These are phyloP conservation scores for Lablab purpureus DNA, from an alignment of 306 rosid species.

Conservation along the genomic window DNA sequence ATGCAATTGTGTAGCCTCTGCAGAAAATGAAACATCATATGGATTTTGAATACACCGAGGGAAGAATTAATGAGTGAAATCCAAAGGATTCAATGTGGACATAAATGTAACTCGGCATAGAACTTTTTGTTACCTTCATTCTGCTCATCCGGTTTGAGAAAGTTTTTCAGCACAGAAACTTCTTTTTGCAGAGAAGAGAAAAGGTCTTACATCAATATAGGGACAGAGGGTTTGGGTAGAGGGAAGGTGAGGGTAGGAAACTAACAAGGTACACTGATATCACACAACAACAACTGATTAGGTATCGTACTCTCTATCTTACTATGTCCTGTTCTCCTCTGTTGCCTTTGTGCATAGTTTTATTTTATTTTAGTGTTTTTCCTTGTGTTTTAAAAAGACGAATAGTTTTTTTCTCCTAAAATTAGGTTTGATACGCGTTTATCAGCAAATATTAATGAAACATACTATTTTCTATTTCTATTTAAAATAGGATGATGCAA, in stretches of 20 bases:
- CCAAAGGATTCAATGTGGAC: not conserved
- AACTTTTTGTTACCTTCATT: conserved; percentile 51
- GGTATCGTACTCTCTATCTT: not conserved
- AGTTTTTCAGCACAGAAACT: not conserved
- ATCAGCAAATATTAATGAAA: too few species aligned
- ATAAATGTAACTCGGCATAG: not conserved
- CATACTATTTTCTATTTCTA: too few species aligned
- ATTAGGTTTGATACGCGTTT: not conserved
- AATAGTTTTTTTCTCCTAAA: not conserved
- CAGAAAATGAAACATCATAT: conserved; percentile 27
- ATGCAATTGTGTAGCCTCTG: conserved; percentile 46
- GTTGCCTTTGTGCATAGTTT: too few species aligned
- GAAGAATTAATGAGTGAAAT: not conserved
- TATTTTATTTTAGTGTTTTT: not conserved
- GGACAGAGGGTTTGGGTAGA: conserved; percentile 39
- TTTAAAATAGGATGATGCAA: too few species aligned
- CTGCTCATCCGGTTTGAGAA: not conserved
- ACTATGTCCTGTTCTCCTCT: too few species aligned
- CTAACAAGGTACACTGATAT: conserved; percentile 13
- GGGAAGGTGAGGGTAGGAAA: conserved; percentile 15
- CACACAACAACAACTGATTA: not conserved
- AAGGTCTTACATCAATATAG: not conserved
- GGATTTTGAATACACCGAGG: not conserved
- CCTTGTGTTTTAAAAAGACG: too few species aligned
- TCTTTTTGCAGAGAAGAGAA: not conserved